Evolutionary conservation across 352 stramenopile genomes (phyloP).

Genomic region (Pythium chondricola): DNA sequence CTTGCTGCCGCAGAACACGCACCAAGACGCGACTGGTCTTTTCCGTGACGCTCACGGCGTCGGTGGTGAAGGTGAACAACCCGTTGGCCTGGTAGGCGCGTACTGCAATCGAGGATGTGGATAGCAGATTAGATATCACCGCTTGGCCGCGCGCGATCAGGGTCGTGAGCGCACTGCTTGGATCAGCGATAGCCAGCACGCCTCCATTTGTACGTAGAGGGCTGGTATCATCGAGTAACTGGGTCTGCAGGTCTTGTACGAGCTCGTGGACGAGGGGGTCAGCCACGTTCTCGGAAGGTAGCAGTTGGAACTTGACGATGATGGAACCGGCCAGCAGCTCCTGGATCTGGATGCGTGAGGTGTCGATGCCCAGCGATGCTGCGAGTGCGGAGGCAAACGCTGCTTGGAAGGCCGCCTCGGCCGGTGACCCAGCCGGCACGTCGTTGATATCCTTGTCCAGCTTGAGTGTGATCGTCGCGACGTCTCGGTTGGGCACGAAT

Average conservation of each 20-base stretch:
- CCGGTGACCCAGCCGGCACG: conserved; percentile 37
- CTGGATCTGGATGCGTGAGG: conserved; percentile 44
- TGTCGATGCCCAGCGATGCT: conserved; percentile 36
- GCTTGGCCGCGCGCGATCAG: conserved; percentile 20
- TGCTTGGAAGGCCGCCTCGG: conserved; percentile 44
- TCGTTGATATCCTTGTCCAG: conserved; percentile 58
- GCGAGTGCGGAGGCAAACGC: conserved; percentile 31
- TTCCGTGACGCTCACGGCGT: conserved; percentile 54
- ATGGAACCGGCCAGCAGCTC: conserved; percentile 48
- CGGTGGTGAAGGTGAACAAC: conserved; percentile 51
- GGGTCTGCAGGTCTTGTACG: conserved; percentile 30
- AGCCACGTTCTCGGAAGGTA: conserved; percentile 37
- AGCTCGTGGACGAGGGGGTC: conserved; percentile 44
- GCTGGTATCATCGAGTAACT: conserved; percentile 38
- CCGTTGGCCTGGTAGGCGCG: conserved; percentile 54
- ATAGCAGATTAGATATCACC: background rate
- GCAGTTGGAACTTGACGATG: conserved; percentile 55
- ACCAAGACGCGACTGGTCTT: conserved; percentile 34
- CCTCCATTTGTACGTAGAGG: conserved; percentile 20
- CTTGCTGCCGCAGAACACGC: conserved; percentile 47
- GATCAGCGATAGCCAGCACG: conserved; percentile 21
- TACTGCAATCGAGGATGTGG: conserved; percentile 28
- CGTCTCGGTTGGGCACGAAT: conserved; percentile 35
- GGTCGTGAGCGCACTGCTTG: conserved; percentile 25
- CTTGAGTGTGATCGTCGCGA: conserved; percentile 41